Conservation (phyloP, 805 yeast genomes). For the Zygoascus biomembranicola region DNA sequence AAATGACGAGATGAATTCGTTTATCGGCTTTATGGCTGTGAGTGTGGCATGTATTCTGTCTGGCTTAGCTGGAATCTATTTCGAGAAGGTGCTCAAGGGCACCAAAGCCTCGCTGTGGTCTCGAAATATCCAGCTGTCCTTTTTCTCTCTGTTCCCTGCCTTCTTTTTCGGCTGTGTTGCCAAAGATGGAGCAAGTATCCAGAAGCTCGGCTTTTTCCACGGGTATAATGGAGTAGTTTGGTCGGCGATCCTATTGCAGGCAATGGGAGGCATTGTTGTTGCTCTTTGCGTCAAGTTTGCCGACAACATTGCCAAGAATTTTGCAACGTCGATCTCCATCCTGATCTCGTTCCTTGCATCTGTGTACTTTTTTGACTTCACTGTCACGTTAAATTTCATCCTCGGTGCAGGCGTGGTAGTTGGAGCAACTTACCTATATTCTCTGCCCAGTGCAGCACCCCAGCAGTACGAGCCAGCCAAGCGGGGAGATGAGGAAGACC, state of each 20-base stretch:
- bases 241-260: constrained; percentile 32
- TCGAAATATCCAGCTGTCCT: constrained; percentile 33
- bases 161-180: constrained; percentile 29
- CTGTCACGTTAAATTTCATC: constrained; percentile 28
- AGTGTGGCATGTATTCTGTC: constrained; percentile 30
- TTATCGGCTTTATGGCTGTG: constrained; percentile 31
- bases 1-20: constrained; percentile 19
- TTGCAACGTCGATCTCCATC: constrained; percentile 34
- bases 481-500: not conserved
- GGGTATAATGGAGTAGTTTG: constrained; percentile 34
- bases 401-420: constrained; percentile 31
- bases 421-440: constrained; percentile 31
- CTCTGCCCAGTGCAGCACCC: constrained; percentile 1
- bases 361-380: constrained; percentile 30
- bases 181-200: constrained; percentile 29
- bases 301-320: constrained; percentile 36
- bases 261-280: constrained; percentile 34
- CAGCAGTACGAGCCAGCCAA: not conserved
- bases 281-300: constrained; percentile 37
- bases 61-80: constrained; percentile 38
- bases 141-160: constrained; percentile 34
- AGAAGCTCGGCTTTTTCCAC: constrained; percentile 31
- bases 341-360: constrained; percentile 32
- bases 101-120: constrained; percentile 31
- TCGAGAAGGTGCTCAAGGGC: constrained; percentile 35